phyloP scores from a whole-genome alignment of 495 filamentous ascomycete species.

The Staphylotrichum tortipilum region DNA sequence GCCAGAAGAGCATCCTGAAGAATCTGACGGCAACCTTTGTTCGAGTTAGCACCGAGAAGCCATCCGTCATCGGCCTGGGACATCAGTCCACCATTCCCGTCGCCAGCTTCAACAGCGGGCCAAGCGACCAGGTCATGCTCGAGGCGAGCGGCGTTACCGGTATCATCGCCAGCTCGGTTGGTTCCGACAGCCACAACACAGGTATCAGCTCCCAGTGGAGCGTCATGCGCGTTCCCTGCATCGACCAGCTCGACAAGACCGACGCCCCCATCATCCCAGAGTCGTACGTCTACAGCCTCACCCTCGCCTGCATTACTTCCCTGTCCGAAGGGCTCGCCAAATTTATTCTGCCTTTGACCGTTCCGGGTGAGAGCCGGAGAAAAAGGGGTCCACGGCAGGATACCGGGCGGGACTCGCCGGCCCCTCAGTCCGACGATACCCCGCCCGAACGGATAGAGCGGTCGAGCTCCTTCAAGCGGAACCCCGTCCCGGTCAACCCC shows the following conservation, averaged over 20 bases:
- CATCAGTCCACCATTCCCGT: slow-evolving; percentile 73
- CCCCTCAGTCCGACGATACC: slow-evolving; percentile 26
- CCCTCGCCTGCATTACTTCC: slow-evolving; percentile 75
- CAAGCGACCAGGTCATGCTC: slow-evolving; percentile 71
- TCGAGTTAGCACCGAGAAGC: slow-evolving; percentile 82
- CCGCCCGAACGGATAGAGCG: slow-evolving; percentile 39
- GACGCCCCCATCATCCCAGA: slow-evolving; percentile 78
- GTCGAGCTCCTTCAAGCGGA: slow-evolving; percentile 45
- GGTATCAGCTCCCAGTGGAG: slow-evolving; percentile 91
- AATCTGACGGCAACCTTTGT: slow-evolving; percentile 79
- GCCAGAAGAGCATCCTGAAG: slow-evolving; percentile 66
- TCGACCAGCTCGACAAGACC: slow-evolving; percentile 88
- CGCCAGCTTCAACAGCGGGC: slow-evolving; percentile 32
- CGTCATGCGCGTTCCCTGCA: slow-evolving; percentile 73
- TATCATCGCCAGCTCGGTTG: slow-evolving; percentile 71
- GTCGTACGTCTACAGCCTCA: slow-evolving; percentile 87
- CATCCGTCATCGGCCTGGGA: slow-evolving; percentile 74
- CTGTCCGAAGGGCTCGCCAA: slow-evolving; percentile 89
- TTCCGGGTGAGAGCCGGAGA: slow-evolving; percentile 51
- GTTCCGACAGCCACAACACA: slow-evolving; percentile 52
- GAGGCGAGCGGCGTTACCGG: slow-evolving; percentile 84
- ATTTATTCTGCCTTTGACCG: slow-evolving; percentile 82
- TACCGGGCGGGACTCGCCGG: slow-evolving; percentile 36
- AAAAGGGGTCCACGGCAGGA: slow-evolving; percentile 42
- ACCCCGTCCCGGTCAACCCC: slow-evolving; percentile 71